Evolutionary conservation across 2,329 filamentous ascomycete species (phyloP), one percentile per base, ranked within the genome.

Genomic region (Daldinia eschscholtzii): DNA sequence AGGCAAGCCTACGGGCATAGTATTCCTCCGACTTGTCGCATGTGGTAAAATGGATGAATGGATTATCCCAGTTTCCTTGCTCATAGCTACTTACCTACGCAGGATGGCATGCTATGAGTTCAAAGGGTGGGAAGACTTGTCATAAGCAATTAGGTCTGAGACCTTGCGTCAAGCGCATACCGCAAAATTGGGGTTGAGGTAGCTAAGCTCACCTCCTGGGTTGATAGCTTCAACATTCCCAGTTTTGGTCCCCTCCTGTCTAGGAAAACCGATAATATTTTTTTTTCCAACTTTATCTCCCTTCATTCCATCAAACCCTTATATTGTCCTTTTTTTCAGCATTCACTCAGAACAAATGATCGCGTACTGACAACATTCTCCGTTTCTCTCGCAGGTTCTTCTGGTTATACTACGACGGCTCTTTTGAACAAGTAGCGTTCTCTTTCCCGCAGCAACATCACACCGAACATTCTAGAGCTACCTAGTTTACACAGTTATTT

Each of bases 301-400:
- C 76, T 78, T 76, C 76, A 78, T 78, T 78, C 76, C 76, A 77
- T 70, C 65, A 68, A 72, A 65, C 65, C 70, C 61, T 68, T 18
- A 55, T 50, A 61, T 68, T 70, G 48, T 71, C 57, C 67, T 65
- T 48, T 48, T 57, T 72, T 66, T 65, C 68, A 68, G 68, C 68
- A 65, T 23, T 65, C 58, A 62, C 70, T 66, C 72, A 70, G 66
- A 77, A 75, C 70, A 75, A 74, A 72, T 67, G 67, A 67, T 60
- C 59, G 67, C 68, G 70, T 72, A 67, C 74, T 76, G 58, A 76
- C 71, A 65, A 75, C 70, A 65, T 63, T 65, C 66, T 65, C 42
- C 61, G 33, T 63, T 60, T 62, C 53, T 64, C 46, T 35, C 39
- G 35, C 20, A 70, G 55, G 35, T 64, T 62, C 50, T 62, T 42